These are phyloP conservation scores for Camellia oleifera DNA, from an alignment of 179 eudicot species.

Conservation along the genomic window DNA sequence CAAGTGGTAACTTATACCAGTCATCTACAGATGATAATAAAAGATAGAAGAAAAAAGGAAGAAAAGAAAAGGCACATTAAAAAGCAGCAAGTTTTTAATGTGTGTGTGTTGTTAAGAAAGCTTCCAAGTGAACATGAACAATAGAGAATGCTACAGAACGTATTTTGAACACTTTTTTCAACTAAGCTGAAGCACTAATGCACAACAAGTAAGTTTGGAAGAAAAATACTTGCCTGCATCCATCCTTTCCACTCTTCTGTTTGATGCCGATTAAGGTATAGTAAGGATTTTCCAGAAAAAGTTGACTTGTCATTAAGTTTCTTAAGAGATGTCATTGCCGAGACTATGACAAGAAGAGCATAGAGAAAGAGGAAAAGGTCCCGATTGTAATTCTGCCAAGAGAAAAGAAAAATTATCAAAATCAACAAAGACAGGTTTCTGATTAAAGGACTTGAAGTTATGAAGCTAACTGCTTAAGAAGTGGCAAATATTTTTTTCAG, in stretches of 20 bases:
- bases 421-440: neutral
- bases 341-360: slow-evolving; percentile 74
- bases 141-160: neutral
- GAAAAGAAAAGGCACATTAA: neutral
- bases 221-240: slow-evolving; percentile 78
- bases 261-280: slow-evolving; percentile 93
- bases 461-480: neutral
- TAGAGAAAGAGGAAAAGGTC: slow-evolving; percentile 90
- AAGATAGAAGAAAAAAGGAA: neutral
- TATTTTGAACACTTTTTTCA: neutral
- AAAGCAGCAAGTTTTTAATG: neutral
- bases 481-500: neutral
- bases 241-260: slow-evolving; percentile 99
- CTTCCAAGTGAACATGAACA: neutral
- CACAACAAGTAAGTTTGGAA: neutral
- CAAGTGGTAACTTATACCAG: neutral
- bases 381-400: slow-evolving; percentile 85
- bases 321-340: slow-evolving; percentile 88
- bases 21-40: too few species aligned
- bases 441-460: neutral
- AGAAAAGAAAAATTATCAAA: slow-evolving; percentile 5
- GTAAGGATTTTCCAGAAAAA: slow-evolving; percentile 83
- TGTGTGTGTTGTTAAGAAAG: neutral
- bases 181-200: neutral
- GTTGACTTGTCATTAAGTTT: slow-evolving; percentile 91